phyloP scores from a whole-genome alignment of 1,284 basidiomycete species.

The Irpex sp. region DNA sequence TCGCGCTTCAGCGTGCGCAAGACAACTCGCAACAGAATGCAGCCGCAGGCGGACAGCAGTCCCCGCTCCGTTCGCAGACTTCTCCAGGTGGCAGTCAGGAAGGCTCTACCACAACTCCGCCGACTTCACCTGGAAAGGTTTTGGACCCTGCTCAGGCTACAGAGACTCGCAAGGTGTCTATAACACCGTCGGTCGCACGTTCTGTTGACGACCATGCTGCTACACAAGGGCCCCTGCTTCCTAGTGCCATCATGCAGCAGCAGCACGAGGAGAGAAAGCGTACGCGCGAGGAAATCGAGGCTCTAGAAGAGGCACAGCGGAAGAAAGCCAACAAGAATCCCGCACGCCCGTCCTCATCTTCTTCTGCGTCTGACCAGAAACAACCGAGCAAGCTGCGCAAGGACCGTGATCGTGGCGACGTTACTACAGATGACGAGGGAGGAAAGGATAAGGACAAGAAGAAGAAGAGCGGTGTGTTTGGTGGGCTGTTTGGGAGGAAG shows the following conservation, averaged over 20 bases:
- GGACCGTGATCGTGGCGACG: conserved; percentile 37
- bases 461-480: conserved; percentile 65
- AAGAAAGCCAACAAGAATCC: conserved; percentile 44
- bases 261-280: conserved; percentile 59
- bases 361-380: conserved; percentile 12
- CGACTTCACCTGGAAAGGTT: conserved; percentile 24
- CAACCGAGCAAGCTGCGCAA: conserved; percentile 57
- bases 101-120: conserved; percentile 22
- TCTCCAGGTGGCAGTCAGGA: conserved; percentile 28
- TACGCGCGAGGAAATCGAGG: conserved; percentile 56
- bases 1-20: conserved; percentile 15
- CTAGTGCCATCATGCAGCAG: conserved; percentile 45
- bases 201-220: conserved; percentile 27
- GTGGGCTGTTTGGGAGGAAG: conserved; percentile 69
- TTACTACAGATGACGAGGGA: conserved; percentile 38
- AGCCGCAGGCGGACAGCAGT: conserved; percentile 5
- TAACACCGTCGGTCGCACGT: conserved; percentile 73
- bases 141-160: conserved; percentile 54
- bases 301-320: conserved; percentile 51
- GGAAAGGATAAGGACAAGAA: conserved; percentile 38
- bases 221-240: conserved; percentile 33
- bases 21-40: conserved; percentile 29
- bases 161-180: conserved; percentile 72
- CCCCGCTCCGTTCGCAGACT: conserved; percentile 26
- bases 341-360: conserved; percentile 5